Conservation (phyloP, 768 basidiomycete genomes). For the Amanita rubescens region DNA sequence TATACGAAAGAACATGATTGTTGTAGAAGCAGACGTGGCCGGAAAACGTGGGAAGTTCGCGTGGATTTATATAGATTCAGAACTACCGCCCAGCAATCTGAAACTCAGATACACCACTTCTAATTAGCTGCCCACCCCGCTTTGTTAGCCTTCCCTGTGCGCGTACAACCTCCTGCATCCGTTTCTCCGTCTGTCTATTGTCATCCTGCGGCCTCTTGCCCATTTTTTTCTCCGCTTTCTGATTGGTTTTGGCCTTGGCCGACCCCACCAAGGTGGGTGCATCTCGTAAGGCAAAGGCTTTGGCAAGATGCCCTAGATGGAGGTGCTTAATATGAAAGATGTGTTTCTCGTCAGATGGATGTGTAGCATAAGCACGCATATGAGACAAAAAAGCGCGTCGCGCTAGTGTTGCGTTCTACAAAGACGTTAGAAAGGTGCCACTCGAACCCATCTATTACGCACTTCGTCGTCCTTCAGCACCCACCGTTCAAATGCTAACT, state of each 20-base stretch:
- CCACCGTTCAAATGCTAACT: slow-evolving; percentile 94
- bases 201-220: slow-evolving; percentile 11
- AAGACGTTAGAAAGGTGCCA: background rate
- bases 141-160: slow-evolving; percentile 75
- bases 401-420: slow-evolving; percentile 69
- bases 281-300: slow-evolving; percentile 86
- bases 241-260: slow-evolving; percentile 14
- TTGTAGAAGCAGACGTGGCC: slow-evolving; percentile 23
- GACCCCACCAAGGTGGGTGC: slow-evolving; percentile 53
- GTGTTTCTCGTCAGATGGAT: slow-evolving; percentile 90
- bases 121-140: slow-evolving; percentile 69
- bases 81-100: slow-evolving; percentile 74
- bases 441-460: slow-evolving; percentile 5
- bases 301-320: slow-evolving; percentile 91
- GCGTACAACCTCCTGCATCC: slow-evolving; percentile 85
- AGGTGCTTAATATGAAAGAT: slow-evolving; percentile 94
- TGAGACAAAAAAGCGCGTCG: slow-evolving; percentile 87
- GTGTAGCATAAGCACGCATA: slow-evolving; percentile 94
- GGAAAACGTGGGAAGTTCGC: slow-evolving; percentile 2
- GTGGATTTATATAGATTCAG: too few relatives aligned
- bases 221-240: slow-evolving; percentile 14
- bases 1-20: slow-evolving; percentile 59
- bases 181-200: slow-evolving; percentile 47
- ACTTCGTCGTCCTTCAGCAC: slow-evolving; percentile 70
- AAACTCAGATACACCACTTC: slow-evolving; percentile 66